A percentile compares a stretch with the other conserved stretches of the same genome.
These are phyloP conservation scores for Paecilomyces niveus DNA, from an alignment of 2,329 filamentous ascomycete species.

Conservation along the genomic window DNA sequence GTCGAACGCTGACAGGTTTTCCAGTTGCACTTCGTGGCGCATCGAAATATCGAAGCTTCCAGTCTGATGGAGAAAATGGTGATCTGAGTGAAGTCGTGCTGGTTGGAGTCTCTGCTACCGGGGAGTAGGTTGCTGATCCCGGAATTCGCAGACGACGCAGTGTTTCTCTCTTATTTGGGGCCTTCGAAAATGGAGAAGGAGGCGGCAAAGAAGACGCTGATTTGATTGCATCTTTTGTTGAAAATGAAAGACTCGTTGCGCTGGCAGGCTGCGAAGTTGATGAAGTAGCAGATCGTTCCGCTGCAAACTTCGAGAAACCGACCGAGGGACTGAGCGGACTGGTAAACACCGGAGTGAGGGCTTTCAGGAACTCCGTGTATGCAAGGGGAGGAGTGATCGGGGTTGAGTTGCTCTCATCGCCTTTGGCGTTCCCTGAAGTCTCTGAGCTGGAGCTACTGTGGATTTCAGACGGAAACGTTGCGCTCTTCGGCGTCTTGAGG, in stretches of 20 bases:
- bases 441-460: constrained; percentile 50
- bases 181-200: constrained; percentile 56
- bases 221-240: constrained; percentile 49
- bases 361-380: constrained; percentile 89
- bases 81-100: constrained; percentile 58
- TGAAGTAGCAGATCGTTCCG: constrained; percentile 21
- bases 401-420: constrained; percentile 62
- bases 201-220: constrained; percentile 53
- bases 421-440: constrained; percentile 59
- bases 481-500: constrained; percentile 37
- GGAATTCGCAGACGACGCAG: constrained; percentile 66
- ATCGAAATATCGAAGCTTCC: constrained; percentile 62
- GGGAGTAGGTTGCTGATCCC: constrained; percentile 63
- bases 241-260: constrained; percentile 33
- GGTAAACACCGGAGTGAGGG: constrained; percentile 62
- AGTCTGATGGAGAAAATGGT: constrained; percentile 76
- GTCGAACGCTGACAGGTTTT: constrained; percentile 63
- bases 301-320: constrained; percentile 41
- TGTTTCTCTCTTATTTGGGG: constrained; percentile 51
- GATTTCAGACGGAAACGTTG: constrained; percentile 48
- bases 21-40: constrained; percentile 54
- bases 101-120: constrained; percentile 59
- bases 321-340: constrained; percentile 57
- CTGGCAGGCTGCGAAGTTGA: constrained; percentile 34
- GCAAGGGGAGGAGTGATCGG: constrained; percentile 86